Conservation (phyloP, 495 filamentous ascomycete genomes). For the Neurospora sp. region DNA sequence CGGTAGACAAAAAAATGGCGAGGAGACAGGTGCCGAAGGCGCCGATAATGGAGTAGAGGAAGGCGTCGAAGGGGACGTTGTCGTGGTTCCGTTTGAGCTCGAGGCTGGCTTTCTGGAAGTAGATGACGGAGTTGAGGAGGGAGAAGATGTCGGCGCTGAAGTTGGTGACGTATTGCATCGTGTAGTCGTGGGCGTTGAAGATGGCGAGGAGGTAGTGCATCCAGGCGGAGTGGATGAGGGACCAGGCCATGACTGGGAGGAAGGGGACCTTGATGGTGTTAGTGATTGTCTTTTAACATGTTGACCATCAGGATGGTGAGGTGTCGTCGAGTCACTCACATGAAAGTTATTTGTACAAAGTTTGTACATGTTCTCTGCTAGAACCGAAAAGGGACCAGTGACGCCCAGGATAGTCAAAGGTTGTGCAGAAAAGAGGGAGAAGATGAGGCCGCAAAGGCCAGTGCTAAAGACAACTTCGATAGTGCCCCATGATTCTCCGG, state of each 20-base stretch:
- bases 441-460: slow-evolving; percentile 56
- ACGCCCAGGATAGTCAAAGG: slow-evolving; percentile 65
- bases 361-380: slow-evolving; percentile 60
- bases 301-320: not conserved
- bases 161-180: slow-evolving; percentile 66
- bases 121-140: slow-evolving; percentile 62
- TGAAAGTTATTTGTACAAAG: slow-evolving; percentile 49
- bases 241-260: slow-evolving; percentile 67
- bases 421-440: slow-evolving; percentile 56
- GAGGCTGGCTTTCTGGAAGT: slow-evolving; percentile 65
- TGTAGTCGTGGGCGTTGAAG: slow-evolving; percentile 67
- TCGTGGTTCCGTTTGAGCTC: slow-evolving; percentile 54
- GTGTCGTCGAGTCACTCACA: slow-evolving; percentile 22
- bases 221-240: slow-evolving; percentile 60
- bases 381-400: slow-evolving; percentile 63
- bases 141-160: slow-evolving; percentile 65
- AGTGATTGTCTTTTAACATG: not conserved
- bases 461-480: slow-evolving; percentile 67
- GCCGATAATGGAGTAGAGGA: slow-evolving; percentile 61
- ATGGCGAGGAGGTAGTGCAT: slow-evolving; percentile 61
- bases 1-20: slow-evolving; percentile 54
- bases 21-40: slow-evolving; percentile 59
- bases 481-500: slow-evolving; percentile 57
- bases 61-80: slow-evolving; percentile 52
- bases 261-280: slow-evolving; percentile 44